These are phyloP conservation scores for Coemansia sp. DNA, from an alignment of 192 early-diverging fungal species.

Conservation along the genomic window DNA sequence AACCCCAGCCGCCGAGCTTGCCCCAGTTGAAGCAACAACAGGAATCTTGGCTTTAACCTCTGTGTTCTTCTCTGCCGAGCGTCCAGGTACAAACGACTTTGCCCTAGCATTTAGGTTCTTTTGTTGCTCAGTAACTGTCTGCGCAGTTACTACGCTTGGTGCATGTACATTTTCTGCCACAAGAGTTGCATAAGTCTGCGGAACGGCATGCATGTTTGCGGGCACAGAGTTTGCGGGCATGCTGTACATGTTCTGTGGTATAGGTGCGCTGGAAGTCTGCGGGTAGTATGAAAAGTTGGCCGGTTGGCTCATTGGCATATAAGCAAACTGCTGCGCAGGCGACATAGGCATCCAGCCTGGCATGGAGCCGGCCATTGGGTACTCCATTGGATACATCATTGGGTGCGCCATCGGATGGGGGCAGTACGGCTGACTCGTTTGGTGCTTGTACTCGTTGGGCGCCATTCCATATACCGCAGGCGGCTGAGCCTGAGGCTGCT, in stretches of 20 bases:
- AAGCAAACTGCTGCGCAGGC: conserved; percentile 11
- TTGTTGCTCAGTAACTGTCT: background rate
- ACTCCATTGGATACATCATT: conserved; percentile 40
- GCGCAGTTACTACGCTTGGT: background rate
- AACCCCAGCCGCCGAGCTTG: background rate
- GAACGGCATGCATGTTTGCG: background rate
- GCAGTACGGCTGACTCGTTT: background rate
- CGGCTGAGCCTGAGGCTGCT: background rate
- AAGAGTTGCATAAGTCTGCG: background rate
- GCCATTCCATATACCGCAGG: background rate
- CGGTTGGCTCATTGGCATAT: conserved; percentile 15
- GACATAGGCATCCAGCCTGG: conserved; percentile 34
- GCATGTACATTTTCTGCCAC: background rate
- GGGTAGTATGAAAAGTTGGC: background rate
- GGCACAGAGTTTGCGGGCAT: background rate
- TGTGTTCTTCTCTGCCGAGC: background rate
- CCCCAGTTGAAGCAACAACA: background rate
- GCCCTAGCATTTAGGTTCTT: background rate
- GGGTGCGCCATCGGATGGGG: conserved; percentile 17
- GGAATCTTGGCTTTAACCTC: background rate
- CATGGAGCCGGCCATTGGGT: conserved; percentile 29
- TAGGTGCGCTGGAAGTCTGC: background rate
- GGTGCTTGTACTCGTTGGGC: background rate
- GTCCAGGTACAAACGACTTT: background rate
- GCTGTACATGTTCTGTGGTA: background rate